Evolutionary conservation across 2,329 filamentous ascomycete species (phyloP), one percentile per base, ranked within the genome.

Genomic region (Ophiocordyceps camponoti-rufipedis): DNA sequence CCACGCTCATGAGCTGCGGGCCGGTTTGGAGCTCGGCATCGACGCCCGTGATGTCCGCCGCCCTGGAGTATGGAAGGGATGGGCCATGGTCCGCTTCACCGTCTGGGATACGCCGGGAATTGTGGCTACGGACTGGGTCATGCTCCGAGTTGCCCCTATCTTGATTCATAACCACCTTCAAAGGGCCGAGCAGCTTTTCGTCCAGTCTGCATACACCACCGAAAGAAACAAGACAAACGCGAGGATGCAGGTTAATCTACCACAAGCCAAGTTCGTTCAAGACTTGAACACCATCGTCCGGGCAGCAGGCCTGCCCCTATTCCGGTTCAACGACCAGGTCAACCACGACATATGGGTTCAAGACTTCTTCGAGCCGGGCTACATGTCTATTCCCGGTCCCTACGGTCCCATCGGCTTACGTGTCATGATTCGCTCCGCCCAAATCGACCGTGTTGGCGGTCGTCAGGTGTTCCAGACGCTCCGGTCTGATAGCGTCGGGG

Each of bases 301-400:
- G 35, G 35, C 5, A 9, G 35, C 14, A 16, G 35, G 35, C 35
- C 9, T 38, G 35, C 35, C 35, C 14, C 14, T 38, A n/a, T 16
- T 38, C 14, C 35, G 9, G 35, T 16, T 43, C 42, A 31, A 43
- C n/a, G n/a, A 43, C 12, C 10, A 7, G 7, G 18, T 4, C 28
- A 6, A 19, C 9, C 12, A 47, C 29, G 60, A 65, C 47, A 51
- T 58, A 41, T 67, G 62, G 63, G 53, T 56, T 1, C 63, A 66
- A 47, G 63, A 67, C 45, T 57, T 62, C 35, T 47, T 66, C 28
- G 62, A 66, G 49, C 57, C 63, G 0, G 62, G 52, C 1, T 67
- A 62, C 47, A 52, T 54, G 4, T 62, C 58, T 44, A 65, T 66
- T 48, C 63, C 62, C 0, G 62, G 61, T 0, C 58, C 61, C 1